Base-by-base conservation (phyloP, 2,329 filamentous ascomycete species). In the Botrytis aclada region DNA sequence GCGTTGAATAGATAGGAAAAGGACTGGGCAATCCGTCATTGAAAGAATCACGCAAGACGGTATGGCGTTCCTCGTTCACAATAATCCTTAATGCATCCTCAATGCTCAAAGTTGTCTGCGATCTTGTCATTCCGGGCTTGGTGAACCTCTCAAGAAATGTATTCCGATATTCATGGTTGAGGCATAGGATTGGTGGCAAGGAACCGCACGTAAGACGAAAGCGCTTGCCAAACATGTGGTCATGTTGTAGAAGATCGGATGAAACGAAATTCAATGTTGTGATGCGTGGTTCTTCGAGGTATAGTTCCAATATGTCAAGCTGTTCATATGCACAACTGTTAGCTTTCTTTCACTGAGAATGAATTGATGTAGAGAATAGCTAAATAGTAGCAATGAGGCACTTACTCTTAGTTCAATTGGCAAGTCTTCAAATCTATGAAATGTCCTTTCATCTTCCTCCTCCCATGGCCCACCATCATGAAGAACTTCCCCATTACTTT, bases 331-430 rank as follows among this genome's bases (percentile, higher is more conserved):
- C 14, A 34, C 1, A 25, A 25, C 7, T 20, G 20, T 69, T n/a
- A 69, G 47, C 18, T 43, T 7, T 41, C 2, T 4, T 12, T 41
- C 1, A 43, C 32, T 29, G 5, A 2, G 9, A 1, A 22, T 6
- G 18, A 9, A 3, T 2, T 32, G 0, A 2, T 32, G 22, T 25
- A 3, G 7, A 56, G 5, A 7, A 20, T 3, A 22, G 6, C 0
- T 9, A 3, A 1, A 16, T 32, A 25, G 1, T 25, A 25, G 4
- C 3, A 56, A 32, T 0, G 10, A 7, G 1, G 18, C 0, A 32
- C 37, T 5, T 56, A 69, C 65, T 12, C 47, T 56, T 1, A 69
- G 37, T 16, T 69, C 65, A 3, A 58, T 22, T 22, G 65, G 65
- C 18, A 69, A 69, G 5, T 43, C 65, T 32, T 69, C 10, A 25